Evolutionary conservation across 176 grass and related monocot genomes (phyloP).

Genomic region (Saccharum officinarum): DNA sequence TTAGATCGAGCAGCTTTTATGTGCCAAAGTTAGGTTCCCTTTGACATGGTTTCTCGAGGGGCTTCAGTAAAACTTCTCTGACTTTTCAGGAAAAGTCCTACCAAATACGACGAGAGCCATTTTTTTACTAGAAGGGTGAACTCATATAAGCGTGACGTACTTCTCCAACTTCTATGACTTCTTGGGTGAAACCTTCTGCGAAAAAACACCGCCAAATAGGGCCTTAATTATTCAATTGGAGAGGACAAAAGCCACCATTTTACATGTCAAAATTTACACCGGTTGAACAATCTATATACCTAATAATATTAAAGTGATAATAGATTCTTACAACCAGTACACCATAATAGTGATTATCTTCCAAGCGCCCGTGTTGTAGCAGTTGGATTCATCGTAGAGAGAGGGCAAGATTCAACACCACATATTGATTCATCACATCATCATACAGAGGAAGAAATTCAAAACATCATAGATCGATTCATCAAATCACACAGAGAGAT

Average conservation of each 20-base stretch:
- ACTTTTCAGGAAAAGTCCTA: not conserved
- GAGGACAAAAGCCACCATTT: not conserved
- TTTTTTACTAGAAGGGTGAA: not conserved
- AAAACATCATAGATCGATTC: no score
- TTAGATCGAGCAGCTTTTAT: conserved; percentile 20
- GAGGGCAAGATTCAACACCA: no score
- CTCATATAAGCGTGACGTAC: not conserved
- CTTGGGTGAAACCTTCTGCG: not conserved
- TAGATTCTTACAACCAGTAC: not conserved
- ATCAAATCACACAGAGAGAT: no score
- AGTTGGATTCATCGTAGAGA: no score
- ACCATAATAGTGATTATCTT: no score
- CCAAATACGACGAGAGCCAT: not conserved
- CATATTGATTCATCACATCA: no score
- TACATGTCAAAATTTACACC: conserved; percentile 1
- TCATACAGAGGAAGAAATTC: no score
- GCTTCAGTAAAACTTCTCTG: not conserved
- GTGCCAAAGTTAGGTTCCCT: not conserved
- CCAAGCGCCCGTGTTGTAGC: no score
- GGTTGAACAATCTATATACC: not conserved
- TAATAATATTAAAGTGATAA: not conserved
- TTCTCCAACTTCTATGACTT: not conserved
- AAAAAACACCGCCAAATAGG: not conserved
- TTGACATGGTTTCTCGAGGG: not conserved
- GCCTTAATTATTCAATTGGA: not conserved